Percentiles rank a stretch among this genome's conserved stretches.
Conservation (phyloP, 768 basidiomycete genomes). For the Tulasnella sp. region DNA sequence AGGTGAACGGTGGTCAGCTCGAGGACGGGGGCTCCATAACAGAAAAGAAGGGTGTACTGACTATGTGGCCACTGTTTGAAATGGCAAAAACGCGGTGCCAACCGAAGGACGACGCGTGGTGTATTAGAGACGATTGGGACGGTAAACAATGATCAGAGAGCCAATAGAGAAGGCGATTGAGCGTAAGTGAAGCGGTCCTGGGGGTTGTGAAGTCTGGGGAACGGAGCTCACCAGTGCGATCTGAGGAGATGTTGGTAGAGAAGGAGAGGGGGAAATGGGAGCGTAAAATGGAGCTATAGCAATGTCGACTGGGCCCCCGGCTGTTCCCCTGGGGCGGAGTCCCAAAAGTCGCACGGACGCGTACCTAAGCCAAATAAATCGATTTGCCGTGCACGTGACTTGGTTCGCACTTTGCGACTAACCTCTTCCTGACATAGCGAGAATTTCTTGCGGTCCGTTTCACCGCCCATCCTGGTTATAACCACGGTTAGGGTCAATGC, state of each 20-base stretch:
- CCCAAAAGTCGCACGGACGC: background rate
- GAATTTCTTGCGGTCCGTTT: too few relatives aligned
- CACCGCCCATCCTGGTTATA: too few relatives aligned
- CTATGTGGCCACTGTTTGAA: background rate
- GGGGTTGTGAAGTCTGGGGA: background rate
- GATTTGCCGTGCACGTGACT: too few relatives aligned
- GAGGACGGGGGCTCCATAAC: background rate
- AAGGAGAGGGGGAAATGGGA: background rate
- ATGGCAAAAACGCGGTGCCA: constrained; percentile 14
- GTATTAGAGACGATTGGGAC: constrained; percentile 15
- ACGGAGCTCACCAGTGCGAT: background rate
- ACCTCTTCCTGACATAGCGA: too few relatives aligned
- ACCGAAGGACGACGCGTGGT: constrained; percentile 14
- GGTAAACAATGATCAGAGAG: too few relatives aligned
- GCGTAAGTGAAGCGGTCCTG: background rate
- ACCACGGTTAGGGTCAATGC: too few relatives aligned
- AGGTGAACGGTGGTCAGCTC: constrained; percentile 11
- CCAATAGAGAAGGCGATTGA: too few relatives aligned
- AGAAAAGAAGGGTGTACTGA: background rate
- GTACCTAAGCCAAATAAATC: background rate
- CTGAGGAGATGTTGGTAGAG: background rate
- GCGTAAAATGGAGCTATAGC: background rate
- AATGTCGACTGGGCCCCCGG: background rate
- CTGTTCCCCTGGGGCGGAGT: background rate
- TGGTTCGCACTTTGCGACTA: too few relatives aligned